Conservation (phyloP, 2,329 filamentous ascomycete species). For the Colletotrichum godetiae region DNA sequence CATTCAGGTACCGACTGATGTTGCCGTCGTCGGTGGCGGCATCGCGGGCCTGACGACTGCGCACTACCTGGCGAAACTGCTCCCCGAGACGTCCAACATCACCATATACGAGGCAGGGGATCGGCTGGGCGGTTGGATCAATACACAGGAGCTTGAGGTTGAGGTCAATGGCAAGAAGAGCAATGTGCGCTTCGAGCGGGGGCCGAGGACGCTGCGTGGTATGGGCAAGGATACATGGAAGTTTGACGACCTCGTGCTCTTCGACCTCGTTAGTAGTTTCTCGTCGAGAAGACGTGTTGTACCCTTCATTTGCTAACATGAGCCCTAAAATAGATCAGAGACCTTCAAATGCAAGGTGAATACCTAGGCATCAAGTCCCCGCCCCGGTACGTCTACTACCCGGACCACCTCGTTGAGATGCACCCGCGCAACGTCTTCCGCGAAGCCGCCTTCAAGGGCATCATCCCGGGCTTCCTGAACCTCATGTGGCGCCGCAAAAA, state of each 20-base stretch:
- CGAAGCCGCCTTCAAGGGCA: slow-evolving; percentile 48
- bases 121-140: slow-evolving; percentile 85
- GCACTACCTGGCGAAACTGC: slow-evolving; percentile 77
- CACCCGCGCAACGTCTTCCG: slow-evolving; percentile 6
- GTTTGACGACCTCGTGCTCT: slow-evolving; percentile 73
- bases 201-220: slow-evolving; percentile 80
- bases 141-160: slow-evolving; percentile 72
- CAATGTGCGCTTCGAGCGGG: slow-evolving; percentile 81
- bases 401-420: slow-evolving; percentile 68
- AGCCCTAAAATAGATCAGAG: slow-evolving; percentile 12
- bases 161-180: slow-evolving; percentile 64
- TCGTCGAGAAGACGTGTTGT: slow-evolving; percentile 37
- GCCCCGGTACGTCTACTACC: slow-evolving; percentile 85
- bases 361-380: slow-evolving; percentile 19
- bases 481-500: slow-evolving; percentile 48
- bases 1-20: slow-evolving; percentile 42
- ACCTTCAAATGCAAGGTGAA: slow-evolving; percentile 15
- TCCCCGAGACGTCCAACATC: slow-evolving; percentile 74
- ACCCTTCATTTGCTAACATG: slow-evolving; percentile 23
- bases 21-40: slow-evolving; percentile 83
- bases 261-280: slow-evolving; percentile 71
- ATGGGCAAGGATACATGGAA: slow-evolving; percentile 50
- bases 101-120: slow-evolving; percentile 82
- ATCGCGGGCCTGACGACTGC: slow-evolving; percentile 85
- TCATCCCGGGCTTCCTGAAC: slow-evolving; percentile 44